Evolutionary conservation across 345 rosid genomes (phyloP).

Genomic region (Anacardium occidentale): DNA sequence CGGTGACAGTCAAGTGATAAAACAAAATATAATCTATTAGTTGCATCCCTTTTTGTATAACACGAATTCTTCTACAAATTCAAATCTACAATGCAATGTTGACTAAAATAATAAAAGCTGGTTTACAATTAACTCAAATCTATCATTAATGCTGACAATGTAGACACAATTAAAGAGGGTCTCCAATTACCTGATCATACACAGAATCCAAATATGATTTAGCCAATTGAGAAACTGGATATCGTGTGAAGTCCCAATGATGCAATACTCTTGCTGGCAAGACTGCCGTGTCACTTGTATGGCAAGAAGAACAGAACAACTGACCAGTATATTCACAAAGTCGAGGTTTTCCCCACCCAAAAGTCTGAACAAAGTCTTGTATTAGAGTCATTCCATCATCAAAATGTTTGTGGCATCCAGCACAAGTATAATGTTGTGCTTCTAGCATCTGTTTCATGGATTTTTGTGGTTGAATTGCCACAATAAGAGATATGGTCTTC

Average conservation of each 20-base stretch:
- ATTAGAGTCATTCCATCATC: constrained; percentile 72
- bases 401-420: constrained; percentile 89
- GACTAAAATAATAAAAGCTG: neutral
- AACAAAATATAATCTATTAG: neutral
- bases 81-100: neutral
- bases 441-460: constrained; percentile 74
- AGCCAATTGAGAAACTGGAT: constrained; percentile 86
- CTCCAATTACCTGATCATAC: constrained; percentile 68
- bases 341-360: constrained; percentile 94
- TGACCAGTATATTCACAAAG: constrained; percentile 92
- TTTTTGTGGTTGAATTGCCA: constrained; percentile 68
- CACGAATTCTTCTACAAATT: constrained; percentile 2
- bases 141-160: neutral
- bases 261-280: constrained; percentile 91
- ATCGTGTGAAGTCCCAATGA: constrained; percentile 79
- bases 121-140: constrained; percentile 47
- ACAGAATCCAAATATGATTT: constrained; percentile 93
- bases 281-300: constrained; percentile 77
- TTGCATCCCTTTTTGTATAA: neutral
- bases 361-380: constrained; percentile 62
- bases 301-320: constrained; percentile 86
- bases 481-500: constrained; percentile 80
- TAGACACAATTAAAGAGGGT: neutral
- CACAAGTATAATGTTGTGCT: constrained; percentile 82
- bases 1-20: neutral